Base-by-base conservation (phyloP, 2,329 filamentous ascomycete species). In the Penicillium hordei region DNA sequence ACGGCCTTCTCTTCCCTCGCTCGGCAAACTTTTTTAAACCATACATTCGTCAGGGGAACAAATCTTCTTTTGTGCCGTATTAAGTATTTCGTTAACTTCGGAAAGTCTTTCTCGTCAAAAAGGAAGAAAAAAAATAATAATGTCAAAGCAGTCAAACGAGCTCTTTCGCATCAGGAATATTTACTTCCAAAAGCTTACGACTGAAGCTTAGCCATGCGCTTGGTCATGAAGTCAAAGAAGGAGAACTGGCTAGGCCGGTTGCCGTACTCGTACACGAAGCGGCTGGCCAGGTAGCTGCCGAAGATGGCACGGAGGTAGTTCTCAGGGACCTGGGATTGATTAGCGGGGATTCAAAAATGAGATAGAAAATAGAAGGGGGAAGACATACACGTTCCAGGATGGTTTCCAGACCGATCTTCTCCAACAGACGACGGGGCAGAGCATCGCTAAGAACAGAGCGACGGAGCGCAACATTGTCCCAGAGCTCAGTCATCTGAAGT, bases 221-320 rank as follows among this genome's bases (percentile, higher is more conserved):
- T 73, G 64, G 72, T 75, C 74, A 76, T 76, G 64, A 97, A 99
- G 74, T 96, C 91, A 78, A 96, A 99, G 83, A 99, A 99, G 39
- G 93, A 92, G 80, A 99, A 97, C 71, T 97, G 93, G 80, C 89
- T 94, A 5, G 94, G 93, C 65, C 86, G 88, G 73, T 92, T 93
- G 70, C 94, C 94, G 74, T 93, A 94, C 75, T 96, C 87, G 76
- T 99, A 99, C 40, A 99, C 91, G 74, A 99, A 99, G 43, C 94
- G 89, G 71, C 90, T 95, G 48, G 94, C 93, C 65, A 99, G 82
- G 78, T 93, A 97, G 73, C 90, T 95, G 66, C 94, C 94, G 72
- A 99, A 99, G 74, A 99, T 97, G 64, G 93, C 89, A 65, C 92
- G 86, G 62, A 99, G 85, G 73, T 99, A 99, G 66, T 87, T 89